Base-by-base conservation (phyloP, 129 eudicot species). In the Apium graveolens region DNA sequence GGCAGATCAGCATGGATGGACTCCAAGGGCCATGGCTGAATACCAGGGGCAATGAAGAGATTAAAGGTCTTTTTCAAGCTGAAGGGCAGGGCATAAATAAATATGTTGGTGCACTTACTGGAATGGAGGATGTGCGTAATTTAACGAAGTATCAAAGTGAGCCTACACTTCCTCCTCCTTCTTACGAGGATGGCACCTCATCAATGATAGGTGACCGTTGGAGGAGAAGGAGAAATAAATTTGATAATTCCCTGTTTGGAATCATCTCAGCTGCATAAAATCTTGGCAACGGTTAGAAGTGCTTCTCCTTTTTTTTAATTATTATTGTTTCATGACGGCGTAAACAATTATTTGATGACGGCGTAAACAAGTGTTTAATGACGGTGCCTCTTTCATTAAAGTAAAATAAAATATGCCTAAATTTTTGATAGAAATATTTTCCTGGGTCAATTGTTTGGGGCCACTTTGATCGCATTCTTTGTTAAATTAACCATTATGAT, bases 1-100 rank as follows among this genome's bases (percentile, higher is more conserved):
- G 77, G 86, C 91, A 18, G 97, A 94, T 77, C 86, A 75, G 37
- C 88, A 95, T 39, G 96, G 92, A 29, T 95, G 98, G 97, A 90
- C 94, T 32, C 91, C 97, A 5, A 89, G 91, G 71, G 89, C 81
- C 69, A 77, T 92, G 81, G 99, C 96, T 29, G 84, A 89, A 34
- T 80, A 89, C 78, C 96, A 91, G 48, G 96, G 86, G 39, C 84
- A 90, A n/a, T 7, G 92, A 91, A 65, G 97, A 92, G 70, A 89
- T 95, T 49, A 82, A 80, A 37, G 83, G 81, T 7, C 29, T 91
- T 9, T 87, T 92, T 72, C 82, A 76, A 7, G 62, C 83, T 34
- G 73, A 39, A 48, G 81, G 83, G 26, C 85, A 76, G 49, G 76
- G 83, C 32, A 78, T 27, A 29, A 82, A 78, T 29, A 72, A 77